Conservation (phyloP, 352 stramenopile species). For the Phytophthora sp. region DNA sequence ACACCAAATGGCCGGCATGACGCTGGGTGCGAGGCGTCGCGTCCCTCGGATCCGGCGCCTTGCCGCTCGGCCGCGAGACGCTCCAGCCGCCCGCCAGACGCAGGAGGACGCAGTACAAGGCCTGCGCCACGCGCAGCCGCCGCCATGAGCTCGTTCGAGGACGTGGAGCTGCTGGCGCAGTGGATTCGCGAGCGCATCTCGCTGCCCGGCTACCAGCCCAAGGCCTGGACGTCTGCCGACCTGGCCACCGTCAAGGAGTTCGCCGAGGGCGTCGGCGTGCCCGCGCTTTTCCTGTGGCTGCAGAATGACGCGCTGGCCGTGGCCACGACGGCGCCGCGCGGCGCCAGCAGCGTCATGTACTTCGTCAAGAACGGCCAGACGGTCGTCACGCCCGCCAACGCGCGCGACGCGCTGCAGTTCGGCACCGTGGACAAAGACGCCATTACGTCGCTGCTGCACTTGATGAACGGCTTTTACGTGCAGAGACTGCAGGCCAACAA, state of each 20-base stretch:
- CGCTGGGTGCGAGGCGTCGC: background rate
- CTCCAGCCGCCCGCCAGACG: no score
- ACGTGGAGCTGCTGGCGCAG: slow-evolving; percentile 83
- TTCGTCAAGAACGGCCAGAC: slow-evolving; percentile 90
- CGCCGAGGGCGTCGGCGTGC: slow-evolving; percentile 68
- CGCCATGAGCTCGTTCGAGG: slow-evolving; percentile 85
- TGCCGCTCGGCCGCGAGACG: no score
- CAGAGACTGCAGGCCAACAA: slow-evolving; percentile 82
- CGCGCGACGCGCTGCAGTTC: slow-evolving; percentile 71
- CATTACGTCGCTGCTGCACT: slow-evolving; percentile 80
- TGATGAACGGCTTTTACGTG: slow-evolving; percentile 88
- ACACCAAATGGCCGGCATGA: background rate
- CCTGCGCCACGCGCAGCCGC: background rate
- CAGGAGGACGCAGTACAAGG: no score
- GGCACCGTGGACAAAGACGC: slow-evolving; percentile 81
- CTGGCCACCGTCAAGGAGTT: slow-evolving; percentile 87
- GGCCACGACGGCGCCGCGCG: slow-evolving; percentile 61
- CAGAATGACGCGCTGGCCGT: slow-evolving; percentile 57
- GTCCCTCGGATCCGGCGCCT: background rate
- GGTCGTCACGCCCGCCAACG: slow-evolving; percentile 61
- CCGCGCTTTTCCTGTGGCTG: slow-evolving; percentile 71
- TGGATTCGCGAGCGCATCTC: slow-evolving; percentile 87
- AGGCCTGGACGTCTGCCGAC: slow-evolving; percentile 78
- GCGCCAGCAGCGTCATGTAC: slow-evolving; percentile 72
- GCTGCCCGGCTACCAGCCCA: slow-evolving; percentile 70